Evolutionary conservation across 108 stramenopile genomes (phyloP), one percentile per base, ranked within the genome.

Genomic region (Cyclotella atomus): DNA sequence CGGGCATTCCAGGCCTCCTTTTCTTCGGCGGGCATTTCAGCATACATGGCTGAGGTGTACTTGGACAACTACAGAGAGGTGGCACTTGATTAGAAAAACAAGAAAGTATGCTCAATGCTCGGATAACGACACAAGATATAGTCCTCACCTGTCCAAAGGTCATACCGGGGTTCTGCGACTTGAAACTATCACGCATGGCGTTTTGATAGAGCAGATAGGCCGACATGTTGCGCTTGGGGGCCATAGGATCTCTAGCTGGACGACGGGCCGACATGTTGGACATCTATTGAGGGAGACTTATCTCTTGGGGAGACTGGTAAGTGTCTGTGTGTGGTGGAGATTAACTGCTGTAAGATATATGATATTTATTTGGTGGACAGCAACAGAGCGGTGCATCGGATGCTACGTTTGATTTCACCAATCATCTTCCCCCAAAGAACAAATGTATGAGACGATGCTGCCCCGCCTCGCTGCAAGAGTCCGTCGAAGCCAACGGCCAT

Each of bases 201-300:
- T 91, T 90, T 62, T 84, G 85, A 54, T 91, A 91, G 60, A 91
- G 83, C 56, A 91, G 68, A 49, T 94, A 94, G 6, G 93, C 90
- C 36, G 86, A 88, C 88, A 91, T 87, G 87, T 94, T 94, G 68
- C 90, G 88, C 83, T 94, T 94, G 53, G 93, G 93, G 21, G 91
- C 93, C 47, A 59, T 65, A 46, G 89, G 89, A 63, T 90, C 91
- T 56, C 91, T 71, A 7, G 71, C 61, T 0, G 80, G 73, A 33
- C 64, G 69, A 47, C 76, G 76, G 43, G 54, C 45, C 34, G 63
- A 65, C 73, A 73, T 73, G 49, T 19, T 71, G 50, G n/a, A 52
- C n/a, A n/a, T n/a, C n/a, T n/a, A n/a, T n/a, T n/a, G n/a, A n/a
- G n/a, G n/a, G n/a, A n/a, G n/a, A n/a, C n/a, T n/a, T n/a, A n/a